Percentiles rank a stretch among this genome's conserved stretches.
Evolutionary conservation across 768 basidiomycete species (phyloP).

Genomic region (Mycena floridula): DNA sequence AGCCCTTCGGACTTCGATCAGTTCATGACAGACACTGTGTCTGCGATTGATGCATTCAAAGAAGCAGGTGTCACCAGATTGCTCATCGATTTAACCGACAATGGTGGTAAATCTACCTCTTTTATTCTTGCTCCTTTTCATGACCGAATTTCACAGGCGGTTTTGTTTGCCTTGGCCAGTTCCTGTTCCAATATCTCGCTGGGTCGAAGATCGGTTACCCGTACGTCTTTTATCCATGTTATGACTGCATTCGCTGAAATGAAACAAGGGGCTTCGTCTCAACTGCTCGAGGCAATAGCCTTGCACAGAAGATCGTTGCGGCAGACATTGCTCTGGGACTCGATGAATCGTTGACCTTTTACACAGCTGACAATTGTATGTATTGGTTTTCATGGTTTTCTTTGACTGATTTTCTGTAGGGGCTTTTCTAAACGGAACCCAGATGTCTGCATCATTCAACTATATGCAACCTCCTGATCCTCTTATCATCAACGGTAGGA

Average conservation of each 20-base stretch:
- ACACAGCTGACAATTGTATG: constrained; percentile 49
- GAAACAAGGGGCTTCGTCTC: constrained; percentile 48
- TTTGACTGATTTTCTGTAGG: constrained; percentile 16
- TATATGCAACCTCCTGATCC: constrained; percentile 39
- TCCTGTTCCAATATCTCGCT: constrained; percentile 51
- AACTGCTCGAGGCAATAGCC: constrained; percentile 43
- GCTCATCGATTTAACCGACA: constrained; percentile 55
- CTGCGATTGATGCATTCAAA: constrained; percentile 40
- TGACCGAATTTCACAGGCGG: constrained; percentile 34
- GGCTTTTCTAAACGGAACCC: constrained; percentile 42
- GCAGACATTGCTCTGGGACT: constrained; percentile 42
- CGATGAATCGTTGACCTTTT: constrained; percentile 30
- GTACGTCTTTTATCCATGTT: constrained; percentile 26
- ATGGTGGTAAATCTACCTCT: constrained; percentile 36
- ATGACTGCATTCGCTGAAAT: neutral
- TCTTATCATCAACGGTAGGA: constrained; percentile 35
- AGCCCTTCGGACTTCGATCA: constrained; percentile 38
- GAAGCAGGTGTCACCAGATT: constrained; percentile 41
- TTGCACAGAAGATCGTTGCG: constrained; percentile 54
- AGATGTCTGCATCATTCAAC: constrained; percentile 31
- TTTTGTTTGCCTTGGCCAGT: constrained; percentile 55
- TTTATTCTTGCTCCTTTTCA: neutral
- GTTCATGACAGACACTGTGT: constrained; percentile 46
- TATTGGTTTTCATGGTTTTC: neutral
- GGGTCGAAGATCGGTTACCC: constrained; percentile 44